Conservation (phyloP, 345 rosid species). For the Tarenaya hassleriana region DNA sequence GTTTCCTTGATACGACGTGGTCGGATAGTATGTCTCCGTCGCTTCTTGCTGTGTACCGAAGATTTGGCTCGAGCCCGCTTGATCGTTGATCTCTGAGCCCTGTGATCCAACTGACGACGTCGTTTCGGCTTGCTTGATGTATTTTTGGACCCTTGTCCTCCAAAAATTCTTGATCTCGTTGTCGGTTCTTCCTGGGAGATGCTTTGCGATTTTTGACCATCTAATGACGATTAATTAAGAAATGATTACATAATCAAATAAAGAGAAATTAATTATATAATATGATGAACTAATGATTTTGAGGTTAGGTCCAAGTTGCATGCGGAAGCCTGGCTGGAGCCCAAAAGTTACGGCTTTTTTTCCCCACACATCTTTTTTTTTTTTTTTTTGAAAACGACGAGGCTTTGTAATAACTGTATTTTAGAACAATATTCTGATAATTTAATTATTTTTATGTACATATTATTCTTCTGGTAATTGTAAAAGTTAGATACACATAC, state of each 20-base stretch:
- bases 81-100: conserved; percentile 39
- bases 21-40: conserved; percentile 40
- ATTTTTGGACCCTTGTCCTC: conserved; percentile 95
- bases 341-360: conserved; percentile 37
- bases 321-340: too few relatives aligned
- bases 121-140: conserved; percentile 53
- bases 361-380: conserved; percentile 32
- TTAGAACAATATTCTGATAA: too few relatives aligned
- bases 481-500: too few relatives aligned
- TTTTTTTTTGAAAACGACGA: too few relatives aligned
- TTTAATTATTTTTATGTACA: too few relatives aligned
- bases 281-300: conserved; percentile 8
- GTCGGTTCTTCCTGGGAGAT: conserved; percentile 95
- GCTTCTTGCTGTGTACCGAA: conserved; percentile 38
- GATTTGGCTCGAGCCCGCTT: conserved; percentile 40
- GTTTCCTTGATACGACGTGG: conserved; percentile 33
- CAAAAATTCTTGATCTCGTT: conserved; percentile 95
- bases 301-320: conserved; percentile 18
- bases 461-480: too few relatives aligned
- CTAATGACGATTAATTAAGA: conserved; percentile 26
- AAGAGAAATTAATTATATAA: too few relatives aligned
- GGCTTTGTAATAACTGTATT: too few relatives aligned
- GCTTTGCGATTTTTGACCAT: conserved; percentile 96
- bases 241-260: not conserved
- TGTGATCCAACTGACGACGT: conserved; percentile 34